Evolutionary conservation across 495 filamentous ascomycete species (phyloP).

Genomic region (Penicillium antarcticum): DNA sequence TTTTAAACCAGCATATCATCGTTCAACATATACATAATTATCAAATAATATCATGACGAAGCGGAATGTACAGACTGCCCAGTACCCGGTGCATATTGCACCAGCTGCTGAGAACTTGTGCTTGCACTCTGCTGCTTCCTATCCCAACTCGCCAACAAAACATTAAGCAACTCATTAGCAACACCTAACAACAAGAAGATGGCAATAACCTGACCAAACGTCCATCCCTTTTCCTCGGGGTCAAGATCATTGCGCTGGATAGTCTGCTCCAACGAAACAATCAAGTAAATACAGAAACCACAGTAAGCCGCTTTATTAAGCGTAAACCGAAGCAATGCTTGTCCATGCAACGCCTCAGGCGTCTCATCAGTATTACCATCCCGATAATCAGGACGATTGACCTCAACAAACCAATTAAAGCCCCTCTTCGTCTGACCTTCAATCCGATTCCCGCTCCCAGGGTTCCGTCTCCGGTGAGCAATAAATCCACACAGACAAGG

Average conservation of each 20-base stretch:
- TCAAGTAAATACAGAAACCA: slow-evolving; percentile 14
- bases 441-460: not conserved
- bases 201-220: slow-evolving; percentile 18
- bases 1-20: too few relatives aligned
- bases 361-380: not conserved
- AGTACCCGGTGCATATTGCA: not conserved
- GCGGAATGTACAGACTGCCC: not conserved
- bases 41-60: not conserved
- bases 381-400: not conserved
- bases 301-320: slow-evolving; percentile 12
- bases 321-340: slow-evolving; percentile 8
- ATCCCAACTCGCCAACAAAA: slow-evolving; percentile 16
- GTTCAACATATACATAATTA: too few relatives aligned
- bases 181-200: slow-evolving; percentile 18
- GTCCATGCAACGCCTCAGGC: not conserved
- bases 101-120: slow-evolving; percentile 4
- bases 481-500: slow-evolving; percentile 8
- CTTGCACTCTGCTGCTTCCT: slow-evolving; percentile 1
- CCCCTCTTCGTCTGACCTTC: slow-evolving; percentile 1
- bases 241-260: slow-evolving; percentile 12
- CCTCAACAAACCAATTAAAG: slow-evolving; percentile 6
- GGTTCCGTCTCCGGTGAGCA: not conserved
- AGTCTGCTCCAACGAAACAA: slow-evolving; percentile 20
- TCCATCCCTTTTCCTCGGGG: slow-evolving; percentile 14
- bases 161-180: slow-evolving; percentile 17